A percentile compares a stretch with the other conserved stretches of the same genome.
phyloP scores from a whole-genome alignment of 306 rosid genomes.

The Rosa lucieae region DNA sequence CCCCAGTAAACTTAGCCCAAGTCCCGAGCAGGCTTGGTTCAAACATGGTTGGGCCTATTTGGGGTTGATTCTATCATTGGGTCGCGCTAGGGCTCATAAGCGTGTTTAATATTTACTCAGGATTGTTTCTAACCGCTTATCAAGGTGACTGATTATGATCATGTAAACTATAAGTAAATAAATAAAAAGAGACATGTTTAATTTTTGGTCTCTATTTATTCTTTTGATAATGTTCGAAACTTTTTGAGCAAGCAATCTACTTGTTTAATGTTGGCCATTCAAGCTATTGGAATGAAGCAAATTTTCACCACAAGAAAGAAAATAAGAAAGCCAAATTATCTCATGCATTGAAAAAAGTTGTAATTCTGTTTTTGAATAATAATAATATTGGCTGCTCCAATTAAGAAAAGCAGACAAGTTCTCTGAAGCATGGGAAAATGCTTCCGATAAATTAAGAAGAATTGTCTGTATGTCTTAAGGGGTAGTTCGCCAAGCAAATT shows the following conservation, averaged over 20 bases:
- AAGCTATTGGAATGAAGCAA: background rate
- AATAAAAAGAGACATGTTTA: no score
- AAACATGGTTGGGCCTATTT: no score
- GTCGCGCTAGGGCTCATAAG: background rate
- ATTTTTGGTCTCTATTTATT: no score
- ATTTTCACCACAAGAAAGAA: background rate
- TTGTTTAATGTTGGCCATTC: background rate
- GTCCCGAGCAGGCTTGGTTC: background rate
- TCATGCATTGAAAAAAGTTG: background rate
- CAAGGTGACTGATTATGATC: no score
- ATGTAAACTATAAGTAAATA: no score
- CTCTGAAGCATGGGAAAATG: background rate
- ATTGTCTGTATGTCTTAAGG: background rate
- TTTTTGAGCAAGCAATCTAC: background rate
- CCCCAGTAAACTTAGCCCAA: background rate
- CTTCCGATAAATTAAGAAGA: background rate
- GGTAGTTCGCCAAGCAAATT: constrained; percentile 4
- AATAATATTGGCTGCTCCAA: background rate
- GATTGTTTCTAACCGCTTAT: no score
- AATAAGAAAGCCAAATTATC: background rate
- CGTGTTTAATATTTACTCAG: background rate
- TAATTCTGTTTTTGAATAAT: background rate
- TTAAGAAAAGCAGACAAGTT: background rate
- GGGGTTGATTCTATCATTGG: background rate
- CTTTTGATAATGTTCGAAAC: no score